Evolutionary conservation across 2,329 filamentous ascomycete genomes (phyloP), one percentile per base, ranked within the genome.

Genomic region (Epichloe amarillans): DNA sequence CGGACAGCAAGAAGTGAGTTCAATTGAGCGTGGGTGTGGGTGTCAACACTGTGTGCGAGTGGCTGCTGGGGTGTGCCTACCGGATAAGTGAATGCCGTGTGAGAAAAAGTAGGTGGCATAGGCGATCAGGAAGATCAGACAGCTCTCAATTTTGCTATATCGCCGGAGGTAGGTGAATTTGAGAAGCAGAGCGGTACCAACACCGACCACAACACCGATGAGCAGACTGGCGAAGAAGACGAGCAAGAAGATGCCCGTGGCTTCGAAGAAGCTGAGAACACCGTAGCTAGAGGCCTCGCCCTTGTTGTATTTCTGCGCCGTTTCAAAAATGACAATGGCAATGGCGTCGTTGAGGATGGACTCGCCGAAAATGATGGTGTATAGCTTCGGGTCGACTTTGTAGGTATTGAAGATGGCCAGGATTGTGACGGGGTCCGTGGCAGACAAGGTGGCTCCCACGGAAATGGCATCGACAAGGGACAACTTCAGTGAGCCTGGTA

Each of bases 331-430:
- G 62, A 98, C 93, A 66, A 98, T 98, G 57, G 93, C 93, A 62
- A 98, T 91, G 43, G 93, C 93, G 72, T 98, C 93, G 66, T 98
- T 98, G 51, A 98, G 73, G 54, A 98, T 97, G 7, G 91, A 95
- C 70, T 98, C 93, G 64, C 93, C 93, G 66, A 98, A 98, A 58
- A 98, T 98, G 65, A 98, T 83, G 33, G 93, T 98, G 71, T 98
- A 98, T 17, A 98, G 79, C 70, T 97, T 97, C 3, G 93, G 93
- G 62, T 98, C 93, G 60, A 98, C 93, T 70, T 97, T 97, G 79
- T 97, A 98, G 1, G 93, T 86, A 67, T 96, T 97, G 79, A 98
- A 98, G 59, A 98, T 98, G 65, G 93, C 93, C 50, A 98, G 75
- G 60, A 98, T 97, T 0, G 93, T 98, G 53, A 98, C 91, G 0